Evolutionary conservation across 2,329 filamentous ascomycete genomes (phyloP), one percentile per base, ranked within the genome.

Genomic region (Fusarium vanettenii): DNA sequence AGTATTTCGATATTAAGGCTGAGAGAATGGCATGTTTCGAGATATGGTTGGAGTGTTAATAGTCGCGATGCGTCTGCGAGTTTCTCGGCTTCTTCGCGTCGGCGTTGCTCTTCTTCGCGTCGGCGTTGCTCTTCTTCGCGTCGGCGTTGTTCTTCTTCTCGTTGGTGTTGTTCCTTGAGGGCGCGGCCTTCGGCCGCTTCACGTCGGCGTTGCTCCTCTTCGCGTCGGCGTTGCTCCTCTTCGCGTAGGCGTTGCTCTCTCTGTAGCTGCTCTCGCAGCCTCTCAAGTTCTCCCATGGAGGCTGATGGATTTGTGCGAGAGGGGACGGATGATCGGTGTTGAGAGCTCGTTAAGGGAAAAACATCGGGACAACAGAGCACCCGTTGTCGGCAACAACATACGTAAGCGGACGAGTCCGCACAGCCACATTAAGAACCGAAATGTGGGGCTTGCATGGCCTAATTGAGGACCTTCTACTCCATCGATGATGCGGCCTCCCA

Each of bases 21-120:
- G 57, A 84, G 79, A 4, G 70, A 67, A 69, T 85, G 80, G 63
- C 79, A 84, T 20, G 73, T 43, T 55, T 82, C 77, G 48, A 85
- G 79, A 73, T 83, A 84, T 35, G 69, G 57, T 52, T 50, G 22
- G 25, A 83, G 72, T 14, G 70, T 72, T 35, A 76, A 72, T 50
- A 69, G 78, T 55, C 56, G 66, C 43, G 79, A 45, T 22, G 41
- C 20, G 11, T 45, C 6, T 22, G 11, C 41, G 41, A 7, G 41
- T 25, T 45, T 9, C 6, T 45, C 20, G 20, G 41, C 41, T 45
- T 45, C 41, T 45, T 45, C 3, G 20, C 41, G 20, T 22, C 11
- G 20, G 20, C 41, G n/a, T 13, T 43, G n/a, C 2, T 41, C 39
- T 6, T 41, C 39, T 6, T 39, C 37, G 7, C 37, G 37, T 39